These are phyloP conservation scores for Myriosclerotinia curreyana DNA, from an alignment of 2,329 filamentous ascomycete genomes.

Conservation along the genomic window DNA sequence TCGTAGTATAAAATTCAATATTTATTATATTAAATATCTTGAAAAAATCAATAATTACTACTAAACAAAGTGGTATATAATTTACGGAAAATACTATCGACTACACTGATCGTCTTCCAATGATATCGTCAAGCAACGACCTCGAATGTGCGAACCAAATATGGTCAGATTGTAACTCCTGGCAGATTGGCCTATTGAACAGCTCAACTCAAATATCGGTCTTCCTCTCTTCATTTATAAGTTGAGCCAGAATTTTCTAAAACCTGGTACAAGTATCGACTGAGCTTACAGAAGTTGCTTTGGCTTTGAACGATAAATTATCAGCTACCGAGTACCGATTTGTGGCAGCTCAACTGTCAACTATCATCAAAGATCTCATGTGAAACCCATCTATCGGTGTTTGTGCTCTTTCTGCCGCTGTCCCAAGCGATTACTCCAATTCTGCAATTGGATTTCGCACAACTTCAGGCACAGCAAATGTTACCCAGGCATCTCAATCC, in stretches of 20 bases:
- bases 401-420: slow-evolving; percentile 37
- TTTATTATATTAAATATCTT: no score
- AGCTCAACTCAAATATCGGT: background rate
- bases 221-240: slow-evolving; percentile 21
- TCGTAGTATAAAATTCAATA: no score
- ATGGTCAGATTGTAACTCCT: background rate
- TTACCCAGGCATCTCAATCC: background rate
- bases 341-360: slow-evolving; percentile 31
- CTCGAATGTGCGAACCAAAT: background rate
- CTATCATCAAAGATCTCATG: slow-evolving; percentile 38
- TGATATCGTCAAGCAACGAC: background rate
- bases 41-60: slow-evolving; percentile 20
- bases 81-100: no score
- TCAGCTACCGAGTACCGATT: slow-evolving; percentile 32
- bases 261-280: slow-evolving; percentile 30
- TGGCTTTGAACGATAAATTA: slow-evolving; percentile 36
- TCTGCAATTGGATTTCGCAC: slow-evolving; percentile 20
- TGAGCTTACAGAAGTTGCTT: slow-evolving; percentile 36
- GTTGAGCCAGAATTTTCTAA: slow-evolving; percentile 9
- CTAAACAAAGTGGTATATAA: background rate
- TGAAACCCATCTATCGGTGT: slow-evolving; percentile 39
- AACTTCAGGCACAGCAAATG: background rate
- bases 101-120: background rate
- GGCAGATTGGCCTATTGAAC: background rate
- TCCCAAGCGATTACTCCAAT: slow-evolving; percentile 39